Evolutionary conservation across 2,329 filamentous ascomycete genomes (phyloP).

Genomic region (Rhynchosporium graminicola): DNA sequence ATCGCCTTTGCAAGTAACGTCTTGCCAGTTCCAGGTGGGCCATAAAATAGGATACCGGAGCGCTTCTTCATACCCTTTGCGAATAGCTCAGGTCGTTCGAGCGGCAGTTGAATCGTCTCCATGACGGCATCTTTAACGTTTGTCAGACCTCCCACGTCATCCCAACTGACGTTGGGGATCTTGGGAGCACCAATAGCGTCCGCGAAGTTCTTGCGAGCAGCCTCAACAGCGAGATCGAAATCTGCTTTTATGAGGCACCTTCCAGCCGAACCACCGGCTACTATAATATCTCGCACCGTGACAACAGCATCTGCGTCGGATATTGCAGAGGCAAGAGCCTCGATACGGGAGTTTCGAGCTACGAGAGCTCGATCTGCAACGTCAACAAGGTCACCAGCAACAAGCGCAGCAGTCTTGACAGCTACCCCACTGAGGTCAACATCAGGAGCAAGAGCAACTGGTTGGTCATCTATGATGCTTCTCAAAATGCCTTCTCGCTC

Average conservation of each 20-base stretch:
- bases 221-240: slow-evolving; percentile 91
- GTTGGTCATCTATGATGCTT: slow-evolving; percentile 73
- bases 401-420: slow-evolving; percentile 91
- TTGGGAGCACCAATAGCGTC: slow-evolving; percentile 97
- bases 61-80: slow-evolving; percentile 98
- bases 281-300: slow-evolving; percentile 78
- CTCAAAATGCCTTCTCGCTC: slow-evolving; percentile 87
- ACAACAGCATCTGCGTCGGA: slow-evolving; percentile 48
- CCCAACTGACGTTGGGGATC: slow-evolving; percentile 96
- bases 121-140: slow-evolving; percentile 97
- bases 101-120: slow-evolving; percentile 91
- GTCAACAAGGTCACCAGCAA: slow-evolving; percentile 91
- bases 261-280: slow-evolving; percentile 80
- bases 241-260: slow-evolving; percentile 79
- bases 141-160: slow-evolving; percentile 88
- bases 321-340: slow-evolving; percentile 62
- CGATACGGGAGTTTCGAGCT: slow-evolving; percentile 73
- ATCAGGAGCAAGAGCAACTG: slow-evolving; percentile 75
- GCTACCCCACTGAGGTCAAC: slow-evolving; percentile 85
- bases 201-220: slow-evolving; percentile 95
- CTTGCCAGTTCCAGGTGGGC: slow-evolving; percentile 88
- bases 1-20: slow-evolving; percentile 92
- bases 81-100: slow-evolving; percentile 90
- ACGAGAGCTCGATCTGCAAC: slow-evolving; percentile 88
- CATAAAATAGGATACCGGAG: slow-evolving; percentile 89